Evolutionary conservation across 148 eudicot genomes (phyloP), one percentile per base, ranked within the genome.

Genomic region (Polygonum aviculare): DNA sequence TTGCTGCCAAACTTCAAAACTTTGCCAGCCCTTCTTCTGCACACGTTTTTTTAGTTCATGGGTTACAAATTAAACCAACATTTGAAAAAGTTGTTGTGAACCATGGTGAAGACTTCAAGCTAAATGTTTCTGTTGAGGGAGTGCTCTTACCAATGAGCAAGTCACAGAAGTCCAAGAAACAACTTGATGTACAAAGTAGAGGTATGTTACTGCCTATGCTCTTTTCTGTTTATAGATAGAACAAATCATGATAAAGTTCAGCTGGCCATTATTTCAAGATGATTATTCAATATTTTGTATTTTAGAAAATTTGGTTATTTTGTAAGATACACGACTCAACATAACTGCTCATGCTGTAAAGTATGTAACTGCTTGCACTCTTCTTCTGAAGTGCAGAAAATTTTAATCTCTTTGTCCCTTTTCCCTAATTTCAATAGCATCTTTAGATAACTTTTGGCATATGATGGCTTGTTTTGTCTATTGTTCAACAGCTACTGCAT

Each of bases 71-170:
- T 81, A 95, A 91, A 81, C 99, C 99, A 15, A 74, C 89, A 4
- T 95, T 95, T 79, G 94, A 88, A 84, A 95, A 91, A 86, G 76
- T 91, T 76, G 11, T 86, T 49, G 92, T 95, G 65, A 87, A 85
- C 41, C 81, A 83, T 74, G 97, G 94, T 40, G 83, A 85, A 72
- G 94, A 95, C 75, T 21, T 89, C 72, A 77, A 74, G 83, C 81
- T 95, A 80, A 86, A 78, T n/a, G 70, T 77, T 69, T 86, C 90
- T 65, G 70, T 72, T 11, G 84, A 87, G 76, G 99, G 97, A 60
- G 80, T 91, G 48, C 94, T 95, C 80, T 84, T 95, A 65, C 93
- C 93, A 18, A 41, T 71, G 55, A 85, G 85, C 69, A 94, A 84
- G 74, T 79, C 89, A 72, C 88, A 59, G 62, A 89, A 89, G 84